A percentile compares a stretch with the other conserved stretches of the same genome.
These are phyloP conservation scores for Globisporangium irregulare DNA, from an alignment of 352 stramenopile genomes.

Conservation along the genomic window DNA sequence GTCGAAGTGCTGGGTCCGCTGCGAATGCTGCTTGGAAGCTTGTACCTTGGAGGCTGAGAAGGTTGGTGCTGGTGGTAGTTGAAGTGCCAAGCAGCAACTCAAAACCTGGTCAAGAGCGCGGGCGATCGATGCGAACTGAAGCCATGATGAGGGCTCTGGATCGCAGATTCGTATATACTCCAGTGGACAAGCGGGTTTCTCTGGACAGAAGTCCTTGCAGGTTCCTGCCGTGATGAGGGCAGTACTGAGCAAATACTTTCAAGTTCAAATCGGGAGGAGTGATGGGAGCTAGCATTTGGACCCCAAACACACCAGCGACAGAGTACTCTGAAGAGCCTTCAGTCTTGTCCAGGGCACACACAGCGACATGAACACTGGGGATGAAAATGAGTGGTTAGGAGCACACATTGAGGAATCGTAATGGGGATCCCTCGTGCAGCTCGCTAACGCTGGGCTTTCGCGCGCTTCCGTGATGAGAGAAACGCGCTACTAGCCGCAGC, in stretches of 20 bases:
- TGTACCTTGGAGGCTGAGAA: no score
- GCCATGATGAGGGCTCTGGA: background rate
- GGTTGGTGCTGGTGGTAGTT: no score
- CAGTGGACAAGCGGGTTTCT: background rate
- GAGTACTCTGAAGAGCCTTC: background rate
- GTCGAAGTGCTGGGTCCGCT: no score
- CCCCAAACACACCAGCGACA: background rate
- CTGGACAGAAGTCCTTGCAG: background rate
- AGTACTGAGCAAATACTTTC: background rate
- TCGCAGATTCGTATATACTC: background rate
- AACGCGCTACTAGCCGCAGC: background rate
- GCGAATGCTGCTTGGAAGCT: no score
- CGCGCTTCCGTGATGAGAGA: slow-evolving; percentile 4
- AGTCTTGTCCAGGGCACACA: background rate
- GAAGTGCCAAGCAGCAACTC: no score
- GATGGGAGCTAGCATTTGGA: background rate
- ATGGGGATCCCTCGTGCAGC: background rate
- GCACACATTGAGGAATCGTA: background rate
- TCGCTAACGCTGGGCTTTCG: slow-evolving; percentile 2
- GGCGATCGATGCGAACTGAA: background rate
- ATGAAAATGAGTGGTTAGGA: background rate
- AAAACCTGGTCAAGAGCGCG: no score
- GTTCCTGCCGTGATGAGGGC: no score
- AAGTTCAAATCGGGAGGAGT: background rate
- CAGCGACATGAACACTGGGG: background rate